A percentile compares a stretch with the other conserved stretches of the same genome.
These are phyloP conservation scores for Monilinia aucupariae DNA, from an alignment of 2,329 filamentous ascomycete genomes.

Conservation along the genomic window DNA sequence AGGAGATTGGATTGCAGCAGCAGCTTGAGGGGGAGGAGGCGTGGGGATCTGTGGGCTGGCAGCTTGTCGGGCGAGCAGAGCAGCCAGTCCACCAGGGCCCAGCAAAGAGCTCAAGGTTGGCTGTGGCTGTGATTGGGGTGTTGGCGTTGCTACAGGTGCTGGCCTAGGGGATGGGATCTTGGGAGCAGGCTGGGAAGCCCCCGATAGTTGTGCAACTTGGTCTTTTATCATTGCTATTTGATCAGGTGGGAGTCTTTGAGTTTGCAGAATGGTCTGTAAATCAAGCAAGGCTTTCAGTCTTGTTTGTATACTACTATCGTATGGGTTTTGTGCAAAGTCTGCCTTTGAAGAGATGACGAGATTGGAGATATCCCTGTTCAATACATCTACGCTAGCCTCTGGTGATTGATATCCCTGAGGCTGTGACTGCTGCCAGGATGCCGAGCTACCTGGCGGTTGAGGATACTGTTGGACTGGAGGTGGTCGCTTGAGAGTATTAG, in stretches of 20 bases:
- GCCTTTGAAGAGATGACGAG: slow-evolving; percentile 68
- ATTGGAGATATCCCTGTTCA: slow-evolving; percentile 78
- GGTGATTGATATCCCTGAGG: slow-evolving; percentile 30
- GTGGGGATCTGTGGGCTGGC: slow-evolving; percentile 47
- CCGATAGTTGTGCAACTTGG: slow-evolving; percentile 69
- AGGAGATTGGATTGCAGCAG: slow-evolving; percentile 46
- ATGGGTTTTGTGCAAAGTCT: slow-evolving; percentile 69
- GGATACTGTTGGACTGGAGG: slow-evolving; percentile 19
- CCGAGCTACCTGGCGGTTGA: slow-evolving; percentile 33
- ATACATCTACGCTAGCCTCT: slow-evolving; percentile 61
- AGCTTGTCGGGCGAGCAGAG: slow-evolving; percentile 50
- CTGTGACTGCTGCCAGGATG: slow-evolving; percentile 34
- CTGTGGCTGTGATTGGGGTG: slow-evolving; percentile 28
- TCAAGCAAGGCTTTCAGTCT: slow-evolving; percentile 81
- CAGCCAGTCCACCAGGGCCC: slow-evolving; percentile 42
- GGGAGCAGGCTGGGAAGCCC: slow-evolving; percentile 34
- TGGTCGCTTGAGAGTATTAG: slow-evolving; percentile 23
- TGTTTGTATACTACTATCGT: slow-evolving; percentile 69
- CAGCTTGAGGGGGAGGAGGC: slow-evolving; percentile 38
- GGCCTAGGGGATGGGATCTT: slow-evolving; percentile 36
- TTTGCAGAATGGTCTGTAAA: slow-evolving; percentile 74
- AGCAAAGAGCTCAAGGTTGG: slow-evolving; percentile 52
- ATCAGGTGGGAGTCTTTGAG: slow-evolving; percentile 70
- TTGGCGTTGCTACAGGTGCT: slow-evolving; percentile 29
- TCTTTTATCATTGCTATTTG: slow-evolving; percentile 80